Conservation (phyloP, 2,329 filamentous ascomycete genomes). For the Aureobasidium namibiae region DNA sequence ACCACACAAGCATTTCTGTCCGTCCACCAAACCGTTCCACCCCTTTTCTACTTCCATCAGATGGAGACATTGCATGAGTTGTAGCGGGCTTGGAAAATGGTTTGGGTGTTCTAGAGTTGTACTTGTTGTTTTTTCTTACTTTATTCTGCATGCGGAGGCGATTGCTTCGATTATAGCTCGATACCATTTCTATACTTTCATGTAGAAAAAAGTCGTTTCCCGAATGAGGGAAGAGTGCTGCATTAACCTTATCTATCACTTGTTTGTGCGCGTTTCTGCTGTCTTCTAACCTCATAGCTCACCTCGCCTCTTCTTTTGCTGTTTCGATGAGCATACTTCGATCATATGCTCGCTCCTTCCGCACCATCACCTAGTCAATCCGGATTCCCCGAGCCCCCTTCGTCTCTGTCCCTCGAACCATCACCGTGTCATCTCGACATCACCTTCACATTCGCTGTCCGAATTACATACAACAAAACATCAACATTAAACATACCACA, state of each 20-base stretch:
- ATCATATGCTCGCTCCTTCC: too few species aligned
- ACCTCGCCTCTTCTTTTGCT: too few species aligned
- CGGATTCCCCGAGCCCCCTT: too few species aligned
- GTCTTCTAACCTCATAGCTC: too few species aligned
- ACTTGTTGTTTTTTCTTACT: neutral
- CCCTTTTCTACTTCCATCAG: neutral
- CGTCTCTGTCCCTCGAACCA: too few species aligned
- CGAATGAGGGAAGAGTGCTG: neutral
- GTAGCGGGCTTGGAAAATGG: neutral
- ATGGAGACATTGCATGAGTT: neutral
- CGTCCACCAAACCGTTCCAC: neutral
- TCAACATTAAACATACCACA: too few species aligned
- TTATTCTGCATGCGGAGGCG: slow-evolving; percentile 11
- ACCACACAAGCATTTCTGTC: neutral
- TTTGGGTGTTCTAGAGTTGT: neutral
- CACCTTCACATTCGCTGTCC: too few species aligned
- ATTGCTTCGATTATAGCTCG: slow-evolving; percentile 14
- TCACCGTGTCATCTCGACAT: too few species aligned
- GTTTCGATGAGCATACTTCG: too few species aligned
- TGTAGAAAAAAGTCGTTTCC: slow-evolving; percentile 11
- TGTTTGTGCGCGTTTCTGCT: too few species aligned
- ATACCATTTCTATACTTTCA: slow-evolving; percentile 14
- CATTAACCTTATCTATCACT: neutral
- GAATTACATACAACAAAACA: too few species aligned
- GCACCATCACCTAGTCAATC: too few species aligned